phyloP scores from a whole-genome alignment of 1,284 basidiomycete species.

The Neotropicomus parvogracilis region DNA sequence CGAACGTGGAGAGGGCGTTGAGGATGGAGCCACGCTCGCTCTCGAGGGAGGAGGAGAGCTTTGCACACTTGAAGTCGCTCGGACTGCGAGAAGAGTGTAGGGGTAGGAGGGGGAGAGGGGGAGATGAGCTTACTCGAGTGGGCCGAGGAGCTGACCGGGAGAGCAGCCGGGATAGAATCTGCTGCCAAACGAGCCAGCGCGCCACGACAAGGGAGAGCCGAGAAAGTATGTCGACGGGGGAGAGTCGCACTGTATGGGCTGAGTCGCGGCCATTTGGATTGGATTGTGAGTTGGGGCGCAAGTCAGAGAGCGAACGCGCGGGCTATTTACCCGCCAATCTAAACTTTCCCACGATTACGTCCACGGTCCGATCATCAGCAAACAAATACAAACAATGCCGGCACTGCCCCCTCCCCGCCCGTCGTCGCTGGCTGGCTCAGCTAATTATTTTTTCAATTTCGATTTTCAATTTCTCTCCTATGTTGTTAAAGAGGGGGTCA shows the following conservation, averaged over 20 bases:
- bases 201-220: slow-evolving; percentile 68
- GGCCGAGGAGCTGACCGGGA: slow-evolving; percentile 57
- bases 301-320: too few species aligned
- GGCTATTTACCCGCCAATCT: too few species aligned
- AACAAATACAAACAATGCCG: slow-evolving; percentile 27
- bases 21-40: slow-evolving; percentile 59
- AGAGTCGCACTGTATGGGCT: slow-evolving; percentile 57
- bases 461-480: too few species aligned
- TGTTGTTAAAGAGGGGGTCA: too few species aligned
- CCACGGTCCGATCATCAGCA: slow-evolving; percentile 28
- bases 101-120: neutral
- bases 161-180: slow-evolving; percentile 58
- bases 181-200: slow-evolving; percentile 58
- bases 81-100: slow-evolving; percentile 35
- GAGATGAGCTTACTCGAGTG: slow-evolving; percentile 52
- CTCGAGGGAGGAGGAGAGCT: slow-evolving; percentile 57
- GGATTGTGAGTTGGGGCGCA: too few species aligned
- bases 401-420: too few species aligned
- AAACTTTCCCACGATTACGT: slow-evolving; percentile 28
- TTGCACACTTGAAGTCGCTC: slow-evolving; percentile 50
- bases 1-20: slow-evolving; percentile 63
- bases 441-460: too few species aligned
- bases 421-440: too few species aligned
- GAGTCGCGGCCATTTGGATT: slow-evolving; percentile 35
- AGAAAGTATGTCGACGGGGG: slow-evolving; percentile 59